Conservation (phyloP, 2,329 filamentous ascomycete species). For the Biscogniauxia sp. region DNA sequence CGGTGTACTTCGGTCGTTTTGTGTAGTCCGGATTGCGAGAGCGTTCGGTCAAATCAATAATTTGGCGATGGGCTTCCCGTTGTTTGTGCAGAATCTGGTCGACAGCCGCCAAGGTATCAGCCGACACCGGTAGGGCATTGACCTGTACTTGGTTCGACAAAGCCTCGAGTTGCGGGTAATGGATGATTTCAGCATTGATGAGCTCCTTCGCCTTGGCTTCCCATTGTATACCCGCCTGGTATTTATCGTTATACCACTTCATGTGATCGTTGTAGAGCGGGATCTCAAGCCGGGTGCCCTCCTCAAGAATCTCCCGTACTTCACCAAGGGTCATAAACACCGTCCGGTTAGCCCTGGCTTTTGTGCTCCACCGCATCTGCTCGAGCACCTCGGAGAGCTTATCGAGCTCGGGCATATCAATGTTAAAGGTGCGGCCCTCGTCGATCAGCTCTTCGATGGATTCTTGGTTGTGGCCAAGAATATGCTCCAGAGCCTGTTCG, state of each 20-base stretch:
- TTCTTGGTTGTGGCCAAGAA: constrained; percentile 60
- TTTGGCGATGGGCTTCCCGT: constrained; percentile 86
- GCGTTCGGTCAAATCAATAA: constrained; percentile 75
- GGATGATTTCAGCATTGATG: constrained; percentile 85
- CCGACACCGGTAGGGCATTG: constrained; percentile 73
- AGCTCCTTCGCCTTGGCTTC: constrained; percentile 90
- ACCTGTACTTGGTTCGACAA: constrained; percentile 75
- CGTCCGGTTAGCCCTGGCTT: constrained; percentile 63
- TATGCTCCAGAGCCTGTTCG: constrained; percentile 65
- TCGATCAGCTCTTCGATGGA: constrained; percentile 92
- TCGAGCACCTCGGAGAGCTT: constrained; percentile 76
- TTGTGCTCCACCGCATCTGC: constrained; percentile 85
- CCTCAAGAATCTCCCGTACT: constrained; percentile 73
- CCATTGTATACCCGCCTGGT: constrained; percentile 78
- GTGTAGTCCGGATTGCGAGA: constrained; percentile 73
- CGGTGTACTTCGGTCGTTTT: constrained; percentile 80
- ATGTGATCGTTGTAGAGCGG: constrained; percentile 79
- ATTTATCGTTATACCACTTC: constrained; percentile 71
- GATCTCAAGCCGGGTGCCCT: constrained; percentile 75
- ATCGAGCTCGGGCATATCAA: constrained; percentile 87
- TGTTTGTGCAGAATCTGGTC: constrained; percentile 95
- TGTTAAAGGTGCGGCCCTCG: constrained; percentile 81
- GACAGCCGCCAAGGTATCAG: constrained; percentile 75
- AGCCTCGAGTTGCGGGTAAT: constrained; percentile 92
- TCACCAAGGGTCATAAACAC: constrained; percentile 72